Evolutionary conservation across 176 grass and related monocot species (phyloP).

Genomic region (Urochloa ruziziensis): DNA sequence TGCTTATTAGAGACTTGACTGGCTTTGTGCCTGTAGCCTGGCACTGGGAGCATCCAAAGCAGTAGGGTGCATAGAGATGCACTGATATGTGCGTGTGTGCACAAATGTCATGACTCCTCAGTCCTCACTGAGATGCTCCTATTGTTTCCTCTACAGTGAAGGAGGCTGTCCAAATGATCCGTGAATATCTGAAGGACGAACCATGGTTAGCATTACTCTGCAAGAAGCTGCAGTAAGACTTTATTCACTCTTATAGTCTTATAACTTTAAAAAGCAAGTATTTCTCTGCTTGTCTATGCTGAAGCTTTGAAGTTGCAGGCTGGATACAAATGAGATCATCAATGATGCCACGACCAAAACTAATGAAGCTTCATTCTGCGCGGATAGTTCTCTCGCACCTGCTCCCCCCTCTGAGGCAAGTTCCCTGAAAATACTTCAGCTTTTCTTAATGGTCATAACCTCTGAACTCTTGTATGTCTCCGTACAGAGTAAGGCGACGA

Average conservation of each 20-base stretch:
- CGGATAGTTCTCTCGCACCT: conserved; percentile 39
- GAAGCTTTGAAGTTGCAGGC: conserved; percentile 27
- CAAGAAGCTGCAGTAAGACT: conserved; percentile 68
- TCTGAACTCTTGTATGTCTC: conserved; percentile 18
- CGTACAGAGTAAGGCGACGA: conserved; percentile 41
- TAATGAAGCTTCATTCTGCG: conserved; percentile 29
- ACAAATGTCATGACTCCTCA: not conserved
- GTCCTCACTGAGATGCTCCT: too few species aligned
- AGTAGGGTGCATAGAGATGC: not conserved
- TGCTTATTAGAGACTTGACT: conserved; percentile 2
- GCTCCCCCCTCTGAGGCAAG: conserved; percentile 51
- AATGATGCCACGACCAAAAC: conserved; percentile 30
- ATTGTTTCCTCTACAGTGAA: conserved; percentile 54
- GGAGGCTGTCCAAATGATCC: conserved; percentile 69
- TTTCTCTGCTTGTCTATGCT: not conserved
- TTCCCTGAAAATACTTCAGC: not conserved
- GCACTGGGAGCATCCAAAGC: not conserved
- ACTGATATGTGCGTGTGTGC: not conserved
- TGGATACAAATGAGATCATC: conserved; percentile 62
- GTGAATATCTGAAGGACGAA: conserved; percentile 83
- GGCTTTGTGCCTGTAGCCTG: not conserved
- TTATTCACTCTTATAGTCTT: conserved; percentile 3
- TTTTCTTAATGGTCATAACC: not conserved
- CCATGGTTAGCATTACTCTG: conserved; percentile 74
- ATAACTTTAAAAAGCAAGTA: conserved; percentile 7